These are phyloP conservation scores for Mrakia frigida DNA, from an alignment of 768 basidiomycete species.

Conservation along the genomic window DNA sequence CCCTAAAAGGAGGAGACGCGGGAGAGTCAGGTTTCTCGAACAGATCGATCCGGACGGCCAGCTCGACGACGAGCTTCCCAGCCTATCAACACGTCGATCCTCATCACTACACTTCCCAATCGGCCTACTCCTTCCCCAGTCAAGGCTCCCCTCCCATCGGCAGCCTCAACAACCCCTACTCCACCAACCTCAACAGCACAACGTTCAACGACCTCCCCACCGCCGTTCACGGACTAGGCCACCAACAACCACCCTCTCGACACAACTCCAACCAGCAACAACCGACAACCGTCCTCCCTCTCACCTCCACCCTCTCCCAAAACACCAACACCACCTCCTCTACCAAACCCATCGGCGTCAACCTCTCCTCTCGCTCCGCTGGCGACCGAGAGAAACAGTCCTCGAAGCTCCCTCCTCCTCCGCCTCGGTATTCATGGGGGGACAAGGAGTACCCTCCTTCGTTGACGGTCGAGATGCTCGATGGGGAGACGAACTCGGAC, in stretches of 20 bases:
- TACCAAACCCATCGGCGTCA: not conserved
- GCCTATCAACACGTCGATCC: not conserved
- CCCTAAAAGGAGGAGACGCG: too few species aligned
- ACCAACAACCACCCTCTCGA: not conserved
- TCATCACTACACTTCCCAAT: not conserved
- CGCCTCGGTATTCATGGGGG: slow-evolving; percentile 24
- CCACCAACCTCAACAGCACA: not conserved
- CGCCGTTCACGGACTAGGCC: not conserved
- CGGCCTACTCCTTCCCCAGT: not conserved
- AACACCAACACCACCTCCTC: too few species aligned
- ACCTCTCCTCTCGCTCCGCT: not conserved
- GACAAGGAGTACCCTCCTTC: slow-evolving; percentile 37
- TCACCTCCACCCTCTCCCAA: too few species aligned
- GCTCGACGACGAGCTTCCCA: not conserved
- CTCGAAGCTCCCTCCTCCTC: slow-evolving; percentile 31
- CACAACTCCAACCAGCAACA: not conserved
- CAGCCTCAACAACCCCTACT: not conserved
- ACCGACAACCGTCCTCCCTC: not conserved
- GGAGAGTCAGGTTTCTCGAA: not conserved
- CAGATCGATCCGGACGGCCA: not conserved
- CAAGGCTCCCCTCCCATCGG: not conserved
- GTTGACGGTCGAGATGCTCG: slow-evolving; percentile 52
- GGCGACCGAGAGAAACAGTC: not conserved
- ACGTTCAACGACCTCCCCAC: not conserved
- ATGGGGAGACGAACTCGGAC: slow-evolving; percentile 89